Percentiles rank a stretch among this genome's conserved stretches.
Conservation (phyloP, 306 rosid species). For the Trifolium dubium region DNA sequence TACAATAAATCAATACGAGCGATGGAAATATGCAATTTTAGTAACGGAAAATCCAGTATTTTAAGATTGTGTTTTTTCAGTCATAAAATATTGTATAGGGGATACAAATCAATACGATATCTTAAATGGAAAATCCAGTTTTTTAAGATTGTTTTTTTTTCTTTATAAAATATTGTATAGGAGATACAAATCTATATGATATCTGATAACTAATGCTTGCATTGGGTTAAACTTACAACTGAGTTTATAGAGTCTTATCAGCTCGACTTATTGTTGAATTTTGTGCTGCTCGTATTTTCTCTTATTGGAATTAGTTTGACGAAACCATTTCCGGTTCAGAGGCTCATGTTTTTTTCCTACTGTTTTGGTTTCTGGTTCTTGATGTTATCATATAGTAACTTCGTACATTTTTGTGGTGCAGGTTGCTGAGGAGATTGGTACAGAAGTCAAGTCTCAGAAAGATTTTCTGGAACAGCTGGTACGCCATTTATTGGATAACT, state of each 20-base stretch:
- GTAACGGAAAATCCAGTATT: neutral
- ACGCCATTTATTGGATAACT: constrained; percentile 25
- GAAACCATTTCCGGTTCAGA: constrained; percentile 5
- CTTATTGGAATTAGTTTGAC: neutral
- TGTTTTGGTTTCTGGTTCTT: constrained; percentile 6
- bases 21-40: neutral
- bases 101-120: no score
- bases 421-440: constrained; percentile 89
- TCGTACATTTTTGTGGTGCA: constrained; percentile 48
- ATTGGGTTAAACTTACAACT: neutral
- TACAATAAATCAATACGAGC: neutral
- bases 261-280: constrained; percentile 19
- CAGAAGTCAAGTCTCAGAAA: constrained; percentile 71
- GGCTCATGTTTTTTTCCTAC: neutral
- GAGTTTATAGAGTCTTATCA: neutral
- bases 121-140: neutral
- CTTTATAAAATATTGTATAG: neutral
- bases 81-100: no score
- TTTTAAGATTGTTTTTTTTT: neutral
- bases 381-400: constrained; percentile 15
- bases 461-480: constrained; percentile 83
- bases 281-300: neutral
- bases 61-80: no score
- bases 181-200: neutral
- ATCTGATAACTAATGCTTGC: constrained; percentile 1